phyloP scores from a whole-genome alignment of 2,329 filamentous ascomycete genomes.

The Hymenoscyphus scutula region DNA sequence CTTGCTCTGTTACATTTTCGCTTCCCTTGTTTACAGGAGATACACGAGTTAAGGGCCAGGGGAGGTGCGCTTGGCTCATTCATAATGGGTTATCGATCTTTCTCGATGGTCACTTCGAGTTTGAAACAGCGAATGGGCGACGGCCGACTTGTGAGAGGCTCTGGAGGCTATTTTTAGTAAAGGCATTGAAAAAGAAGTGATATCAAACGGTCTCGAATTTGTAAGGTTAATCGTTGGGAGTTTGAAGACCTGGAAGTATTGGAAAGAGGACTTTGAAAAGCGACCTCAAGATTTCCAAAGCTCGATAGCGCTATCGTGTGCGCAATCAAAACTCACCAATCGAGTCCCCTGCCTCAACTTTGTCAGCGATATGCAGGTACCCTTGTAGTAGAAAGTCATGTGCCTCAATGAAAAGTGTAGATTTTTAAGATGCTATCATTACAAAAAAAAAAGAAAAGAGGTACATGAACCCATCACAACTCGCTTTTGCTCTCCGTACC shows the following conservation, averaged over 20 bases:
- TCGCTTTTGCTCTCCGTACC: conserved; percentile 13
- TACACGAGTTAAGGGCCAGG: conserved; percentile 13
- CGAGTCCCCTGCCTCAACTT: background rate
- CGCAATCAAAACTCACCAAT: background rate
- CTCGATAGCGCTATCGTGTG: background rate
- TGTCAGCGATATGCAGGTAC: background rate
- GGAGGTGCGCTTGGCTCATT: background rate
- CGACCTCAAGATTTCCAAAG: background rate
- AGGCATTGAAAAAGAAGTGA: background rate
- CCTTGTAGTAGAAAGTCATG: background rate
- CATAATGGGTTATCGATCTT: background rate
- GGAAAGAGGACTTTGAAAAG: background rate
- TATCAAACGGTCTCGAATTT: background rate
- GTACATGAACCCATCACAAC: no score
- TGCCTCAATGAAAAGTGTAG: no score
- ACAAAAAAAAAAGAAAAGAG: no score
- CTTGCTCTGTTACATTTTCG: conserved; percentile 15
- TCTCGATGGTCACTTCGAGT: background rate
- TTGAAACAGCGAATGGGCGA: no score
- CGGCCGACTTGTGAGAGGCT: no score
- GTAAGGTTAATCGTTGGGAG: background rate
- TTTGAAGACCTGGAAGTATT: background rate
- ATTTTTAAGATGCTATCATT: background rate
- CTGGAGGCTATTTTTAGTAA: background rate
- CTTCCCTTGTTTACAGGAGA: conserved; percentile 15